Evolutionary conservation across 768 basidiomycete species (phyloP).

Genomic region (Lentinula aciculospora): DNA sequence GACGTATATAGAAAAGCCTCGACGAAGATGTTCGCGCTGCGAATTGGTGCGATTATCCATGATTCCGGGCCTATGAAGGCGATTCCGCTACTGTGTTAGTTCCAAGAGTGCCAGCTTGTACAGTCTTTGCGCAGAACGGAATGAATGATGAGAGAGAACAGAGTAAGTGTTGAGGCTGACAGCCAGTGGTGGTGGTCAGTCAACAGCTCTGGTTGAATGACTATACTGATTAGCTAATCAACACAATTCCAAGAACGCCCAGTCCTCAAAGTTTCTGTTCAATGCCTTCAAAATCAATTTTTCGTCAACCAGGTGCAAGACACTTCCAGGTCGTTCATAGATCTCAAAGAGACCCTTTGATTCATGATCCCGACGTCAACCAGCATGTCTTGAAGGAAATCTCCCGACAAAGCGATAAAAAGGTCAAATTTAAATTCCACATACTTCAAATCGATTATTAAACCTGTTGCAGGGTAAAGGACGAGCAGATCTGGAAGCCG

Average conservation of each 20-base stretch:
- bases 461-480: slow-evolving; percentile 61
- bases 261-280: background rate
- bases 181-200: slow-evolving; percentile 15
- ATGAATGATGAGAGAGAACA: background rate
- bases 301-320: slow-evolving; percentile 81
- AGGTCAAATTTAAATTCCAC: slow-evolving; percentile 31
- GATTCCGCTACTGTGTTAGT: background rate
- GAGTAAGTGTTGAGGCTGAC: slow-evolving; percentile 13
- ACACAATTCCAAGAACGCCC: background rate
- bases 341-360: slow-evolving; percentile 92
- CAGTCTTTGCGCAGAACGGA: background rate
- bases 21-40: slow-evolving; percentile 75
- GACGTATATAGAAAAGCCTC: slow-evolving; percentile 90
- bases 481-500: slow-evolving; percentile 70
- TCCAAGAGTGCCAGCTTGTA: slow-evolving; percentile 9
- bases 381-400: slow-evolving; percentile 87
- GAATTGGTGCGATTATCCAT: slow-evolving; percentile 51
- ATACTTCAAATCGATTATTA: slow-evolving; percentile 8
- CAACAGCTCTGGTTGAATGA: slow-evolving; percentile 15
- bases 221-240: slow-evolving; percentile 21
- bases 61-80: slow-evolving; percentile 11
- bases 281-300: slow-evolving; percentile 84
- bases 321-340: slow-evolving; percentile 98
- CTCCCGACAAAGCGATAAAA: slow-evolving; percentile 64
- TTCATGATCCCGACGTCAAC: slow-evolving; percentile 87